Conservation (phyloP, 441 rosid genomes). For the Pelargonium cotyledonis region DNA sequence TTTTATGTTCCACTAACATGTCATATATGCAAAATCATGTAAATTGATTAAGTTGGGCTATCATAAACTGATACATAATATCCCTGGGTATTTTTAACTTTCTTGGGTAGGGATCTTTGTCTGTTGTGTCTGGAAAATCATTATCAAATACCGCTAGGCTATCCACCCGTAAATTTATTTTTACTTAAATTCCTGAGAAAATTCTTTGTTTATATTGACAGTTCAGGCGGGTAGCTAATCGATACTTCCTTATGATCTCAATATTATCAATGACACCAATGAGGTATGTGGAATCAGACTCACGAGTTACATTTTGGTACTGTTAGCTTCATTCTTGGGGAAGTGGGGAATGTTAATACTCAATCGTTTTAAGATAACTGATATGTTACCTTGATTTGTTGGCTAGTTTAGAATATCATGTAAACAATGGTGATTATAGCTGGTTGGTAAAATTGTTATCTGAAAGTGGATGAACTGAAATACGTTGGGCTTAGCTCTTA, state of each 20-base stretch:
- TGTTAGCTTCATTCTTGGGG: background rate
- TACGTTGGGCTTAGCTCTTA: background rate
- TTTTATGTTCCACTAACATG: too few relatives aligned
- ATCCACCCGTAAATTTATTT: background rate
- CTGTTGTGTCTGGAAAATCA: background rate
- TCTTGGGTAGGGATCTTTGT: background rate
- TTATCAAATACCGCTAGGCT: background rate
- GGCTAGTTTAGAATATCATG: conserved; percentile 4
- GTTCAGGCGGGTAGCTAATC: conserved; percentile 99
- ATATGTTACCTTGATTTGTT: background rate
- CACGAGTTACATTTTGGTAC: background rate
- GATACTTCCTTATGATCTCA: conserved; percentile 87
- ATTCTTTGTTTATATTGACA: conserved; percentile 42
- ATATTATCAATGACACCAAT: conserved; percentile 89
- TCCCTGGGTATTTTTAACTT: too few relatives aligned
- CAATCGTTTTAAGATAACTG: background rate
- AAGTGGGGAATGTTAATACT: background rate
- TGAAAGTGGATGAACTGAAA: conserved; percentile 7
- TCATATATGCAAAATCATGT: too few relatives aligned
- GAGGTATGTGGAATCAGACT: conserved; percentile 43
- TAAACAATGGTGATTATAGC: background rate
- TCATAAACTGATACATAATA: too few relatives aligned
- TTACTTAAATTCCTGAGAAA: conserved; percentile 31
- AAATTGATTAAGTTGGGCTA: too few relatives aligned
- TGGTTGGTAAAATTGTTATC: background rate